These are phyloP conservation scores for Leonotis leonurus DNA, from an alignment of 257 asterid genomes.

Conservation along the genomic window DNA sequence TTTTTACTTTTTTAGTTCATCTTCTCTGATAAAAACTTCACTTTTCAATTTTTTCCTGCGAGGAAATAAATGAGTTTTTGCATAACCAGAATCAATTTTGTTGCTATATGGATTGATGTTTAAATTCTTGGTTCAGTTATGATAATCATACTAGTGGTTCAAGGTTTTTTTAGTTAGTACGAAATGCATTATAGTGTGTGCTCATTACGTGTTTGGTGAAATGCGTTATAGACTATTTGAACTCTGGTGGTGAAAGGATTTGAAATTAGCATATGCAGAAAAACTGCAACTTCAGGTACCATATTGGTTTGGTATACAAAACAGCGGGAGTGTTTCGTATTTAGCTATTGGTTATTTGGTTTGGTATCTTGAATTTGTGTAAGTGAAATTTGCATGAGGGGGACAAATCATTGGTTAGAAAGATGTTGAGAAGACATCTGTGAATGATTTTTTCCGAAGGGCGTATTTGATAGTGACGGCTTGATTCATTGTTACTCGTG, in stretches of 20 bases:
- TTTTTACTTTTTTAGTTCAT: no score
- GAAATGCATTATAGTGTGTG: constrained; percentile 3
- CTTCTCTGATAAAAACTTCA: no score
- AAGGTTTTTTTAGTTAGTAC: background rate
- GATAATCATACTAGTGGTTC: background rate
- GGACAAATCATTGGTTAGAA: background rate
- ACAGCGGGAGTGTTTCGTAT: background rate
- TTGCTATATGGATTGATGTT: background rate
- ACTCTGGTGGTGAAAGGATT: background rate
- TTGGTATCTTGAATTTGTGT: background rate
- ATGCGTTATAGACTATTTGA: constrained; percentile 5
- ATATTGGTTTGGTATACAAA: background rate
- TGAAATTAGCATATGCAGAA: background rate
- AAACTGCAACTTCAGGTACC: background rate
- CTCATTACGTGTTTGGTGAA: constrained; percentile 29
- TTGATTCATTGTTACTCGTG: background rate
- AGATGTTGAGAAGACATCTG: no score
- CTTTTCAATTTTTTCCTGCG: background rate
- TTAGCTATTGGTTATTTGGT: background rate
- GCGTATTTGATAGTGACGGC: background rate
- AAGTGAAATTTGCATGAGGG: background rate
- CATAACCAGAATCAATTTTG: background rate
- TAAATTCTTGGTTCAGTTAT: background rate
- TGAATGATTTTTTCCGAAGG: background rate
- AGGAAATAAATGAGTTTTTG: background rate